Conservation (phyloP, 2,329 filamentous ascomycete genomes). For the Fusarium lateritium region DNA sequence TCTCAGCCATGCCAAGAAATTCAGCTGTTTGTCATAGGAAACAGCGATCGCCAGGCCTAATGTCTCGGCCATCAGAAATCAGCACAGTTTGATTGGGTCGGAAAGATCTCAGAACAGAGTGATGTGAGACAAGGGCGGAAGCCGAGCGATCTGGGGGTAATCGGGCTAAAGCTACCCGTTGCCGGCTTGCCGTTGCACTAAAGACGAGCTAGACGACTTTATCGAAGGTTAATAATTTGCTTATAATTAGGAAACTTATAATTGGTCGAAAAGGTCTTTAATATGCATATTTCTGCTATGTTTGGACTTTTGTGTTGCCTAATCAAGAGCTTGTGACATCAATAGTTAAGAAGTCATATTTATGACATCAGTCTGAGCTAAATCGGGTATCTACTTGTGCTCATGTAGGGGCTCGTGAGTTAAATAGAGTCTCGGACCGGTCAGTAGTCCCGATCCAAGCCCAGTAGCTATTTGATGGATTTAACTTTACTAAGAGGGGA, state of each 20-base stretch:
- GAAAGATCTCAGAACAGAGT: background rate
- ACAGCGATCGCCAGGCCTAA: background rate
- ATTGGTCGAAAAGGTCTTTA: background rate
- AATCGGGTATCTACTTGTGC: accelerated
- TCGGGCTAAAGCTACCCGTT: background rate
- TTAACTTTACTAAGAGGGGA: too few relatives aligned
- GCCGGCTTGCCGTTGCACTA: background rate
- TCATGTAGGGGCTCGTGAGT: background rate
- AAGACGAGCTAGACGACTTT: background rate
- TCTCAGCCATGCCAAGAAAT: background rate
- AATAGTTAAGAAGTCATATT: background rate
- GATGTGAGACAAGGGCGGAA: too few relatives aligned
- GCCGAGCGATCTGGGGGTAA: too few relatives aligned
- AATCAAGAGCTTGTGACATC: too few relatives aligned
- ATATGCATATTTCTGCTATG: background rate
- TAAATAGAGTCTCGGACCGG: too few relatives aligned
- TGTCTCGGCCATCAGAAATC: background rate
- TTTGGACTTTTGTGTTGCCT: background rate
- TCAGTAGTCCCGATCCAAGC: too few relatives aligned
- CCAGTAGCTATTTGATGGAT: too few relatives aligned
- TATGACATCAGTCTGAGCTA: constrained; percentile 4
- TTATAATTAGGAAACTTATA: background rate
- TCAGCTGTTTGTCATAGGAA: background rate
- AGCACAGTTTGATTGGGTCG: background rate
- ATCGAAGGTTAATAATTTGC: constrained; percentile 2